Base-by-base conservation (phyloP, 2,329 filamentous ascomycete species). In the Trichoderma sp. region DNA sequence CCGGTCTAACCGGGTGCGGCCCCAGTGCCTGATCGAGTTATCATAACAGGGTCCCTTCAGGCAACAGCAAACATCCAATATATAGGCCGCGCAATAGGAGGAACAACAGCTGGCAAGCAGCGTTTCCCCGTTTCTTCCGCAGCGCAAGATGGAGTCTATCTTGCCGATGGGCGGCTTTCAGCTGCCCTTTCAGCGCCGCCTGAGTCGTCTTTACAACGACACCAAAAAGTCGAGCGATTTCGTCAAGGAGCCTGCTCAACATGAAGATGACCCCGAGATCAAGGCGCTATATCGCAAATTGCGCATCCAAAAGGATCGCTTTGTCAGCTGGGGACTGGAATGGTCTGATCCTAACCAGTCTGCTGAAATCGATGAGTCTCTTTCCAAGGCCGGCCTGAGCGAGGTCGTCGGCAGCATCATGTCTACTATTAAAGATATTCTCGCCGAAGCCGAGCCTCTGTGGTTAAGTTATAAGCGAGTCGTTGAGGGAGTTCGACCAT, bases 371-470 rank as follows among this genome's bases (percentile, higher is more conserved):
- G 88, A 90, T 74, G 87, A 89, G 75, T 88, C 87, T 16, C 82
- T 90, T 10, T 91, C 91, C 74, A 89, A 91, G 76, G 90, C 90
- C 64, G 92, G 91, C 26, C 81, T 94, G 67, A 91, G 90, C 69
- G 91, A 94, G 77, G 87, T 92, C 1, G 91, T 94, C 64, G 88
- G 89, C 69, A 93, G 90, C 77, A 91, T 94, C 74, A 89, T 95
- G 85, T 87, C 87, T 18, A 94, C 91, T 60, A 93, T 94, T 76
- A 92, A 93, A 76, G 91, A 93, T 73, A 92, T 92, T 61, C 81
- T 93, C 55, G 90, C 91, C 68, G 91, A 94, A 78, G 90, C 90
- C 1, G 91, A 94, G 76, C 86, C 88, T 6, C 84, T 94, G 69
- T 91, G 90, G 86, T 82, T 86, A 69, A 88, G 85, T 74, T 88